Base-by-base conservation (phyloP, 257 asterid species). In the Plectranthus barbatus region DNA sequence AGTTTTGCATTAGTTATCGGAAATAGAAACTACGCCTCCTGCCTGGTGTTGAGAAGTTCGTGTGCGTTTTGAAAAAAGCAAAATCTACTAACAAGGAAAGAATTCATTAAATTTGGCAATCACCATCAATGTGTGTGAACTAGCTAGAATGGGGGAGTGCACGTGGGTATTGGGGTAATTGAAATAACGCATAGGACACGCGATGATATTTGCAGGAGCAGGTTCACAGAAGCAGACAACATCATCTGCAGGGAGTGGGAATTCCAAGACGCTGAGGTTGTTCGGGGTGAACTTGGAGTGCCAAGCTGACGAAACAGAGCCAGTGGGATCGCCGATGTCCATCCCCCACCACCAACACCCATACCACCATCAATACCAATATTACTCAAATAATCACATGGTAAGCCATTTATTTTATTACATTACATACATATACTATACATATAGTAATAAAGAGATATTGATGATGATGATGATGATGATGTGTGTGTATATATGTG, bases 251-350 rank as follows among this genome's bases (percentile, higher is more conserved):
- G 39, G 62, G 12, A 77, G 73, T 68, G 88, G 86, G 61, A 82
- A 80, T 62, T 75, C 80, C 24, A 91, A 77, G 88, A 88, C 67
- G 69, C 70, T 91, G 66, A 81, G 98, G 85, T 54, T 91, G 58
- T 91, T 91, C 45, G 98, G 98, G 18, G 98, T 91, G 44, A 91
- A 91, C 77, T 8, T 91, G 62, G 95, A 87, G 52, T 83, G 91
- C 71, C 85, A 84, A 19, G 71, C 80, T 0, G 86, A 83, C 3
- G 86, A 74, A 9, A 62, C 72, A 0, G 80, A 76, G 57, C 71
- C 81, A 9, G 79, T 68, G 34, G 86, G 81, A 45, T 81, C 87
- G 36, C 72, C 86, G n/a, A 74, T 66, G 62, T 76, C 87, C 60
- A 69, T 44, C 17, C 18, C 5, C 17, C 48, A 4, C 7, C 17